Base-by-base conservation (phyloP, 1,284 basidiomycete genomes). In the Sanghuangporus baumii region DNA sequence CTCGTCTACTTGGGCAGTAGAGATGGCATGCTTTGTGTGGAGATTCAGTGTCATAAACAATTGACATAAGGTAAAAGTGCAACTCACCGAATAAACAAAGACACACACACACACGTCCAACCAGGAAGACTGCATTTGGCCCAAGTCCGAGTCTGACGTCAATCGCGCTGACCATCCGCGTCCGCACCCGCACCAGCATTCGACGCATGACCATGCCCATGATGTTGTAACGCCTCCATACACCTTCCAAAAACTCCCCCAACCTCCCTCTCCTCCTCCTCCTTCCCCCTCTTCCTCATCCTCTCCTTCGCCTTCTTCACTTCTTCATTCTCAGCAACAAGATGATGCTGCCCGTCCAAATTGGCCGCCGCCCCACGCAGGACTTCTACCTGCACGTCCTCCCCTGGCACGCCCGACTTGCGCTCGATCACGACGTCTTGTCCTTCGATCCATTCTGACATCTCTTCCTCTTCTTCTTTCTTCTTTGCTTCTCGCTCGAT, bases 381-480 rank as follows among this genome's bases (percentile, higher is more conserved):
- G 6, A 58, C 57, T 12, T 58, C 41, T 5, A 58, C 57, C 18
- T 58, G 23, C 1, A 58, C 57, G 26, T 58, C 57, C 31, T 47
- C 57, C 8, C 57, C 57, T 14, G 57, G 57, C 8, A 8, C 46
- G 34, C 57, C 6, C 46, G 43, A 41, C 26, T 47, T 16, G 14
- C 57, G 8, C 46, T 58, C 57, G 36, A 58, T 23, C 4, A 58
- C 57, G 26, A 58, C 26, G 18, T 58, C 57, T n/a, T 16, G 14
- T 6, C 57, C 57, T 37, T 58, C 57, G 11, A 16, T 47, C 57
- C 57, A 48, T 6, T 58, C 57, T 9, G 38, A 43, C 14, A 58
- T 14, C 36, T 58, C 57, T n/a, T 58, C 57, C 36, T 58, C 43
- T 37, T 48, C 46, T 40, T 47, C 57, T 34, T 58, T 46, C 43